phyloP scores from a whole-genome alignment of 2,329 filamentous ascomycete species.

The Leptographium flavum region DNA sequence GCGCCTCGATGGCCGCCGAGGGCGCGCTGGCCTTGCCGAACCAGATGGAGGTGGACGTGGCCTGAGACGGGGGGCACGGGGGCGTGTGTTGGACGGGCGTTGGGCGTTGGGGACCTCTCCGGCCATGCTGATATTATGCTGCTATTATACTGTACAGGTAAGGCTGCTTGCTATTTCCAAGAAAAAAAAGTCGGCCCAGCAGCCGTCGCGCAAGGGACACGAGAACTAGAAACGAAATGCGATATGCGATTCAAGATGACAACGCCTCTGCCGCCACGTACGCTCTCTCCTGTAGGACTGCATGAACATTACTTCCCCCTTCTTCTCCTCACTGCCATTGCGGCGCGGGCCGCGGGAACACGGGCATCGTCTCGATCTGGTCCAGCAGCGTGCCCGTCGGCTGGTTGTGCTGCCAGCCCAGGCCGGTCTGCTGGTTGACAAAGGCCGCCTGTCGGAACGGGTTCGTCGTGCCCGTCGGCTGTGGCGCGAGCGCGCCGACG shows the following conservation, averaged over 20 bases:
- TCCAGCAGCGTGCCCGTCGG: slow-evolving; percentile 73
- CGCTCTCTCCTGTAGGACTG: slow-evolving; percentile 2
- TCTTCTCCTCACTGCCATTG: slow-evolving; percentile 37
- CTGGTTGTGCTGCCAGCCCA: slow-evolving; percentile 74
- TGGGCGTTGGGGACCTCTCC: no score
- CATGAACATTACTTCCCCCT: no score
- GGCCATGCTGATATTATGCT: not conserved
- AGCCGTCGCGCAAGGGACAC: no score
- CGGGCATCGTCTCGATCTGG: slow-evolving; percentile 60
- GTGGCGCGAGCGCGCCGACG: slow-evolving; percentile 57
- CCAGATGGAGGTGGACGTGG: slow-evolving; percentile 36
- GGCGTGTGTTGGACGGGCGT: no score
- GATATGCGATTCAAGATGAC: no score
- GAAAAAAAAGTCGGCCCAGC: no score
- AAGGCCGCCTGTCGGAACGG: slow-evolving; percentile 88
- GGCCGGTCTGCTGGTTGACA: slow-evolving; percentile 74
- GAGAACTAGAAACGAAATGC: no score
- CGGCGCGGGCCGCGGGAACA: slow-evolving; percentile 70
- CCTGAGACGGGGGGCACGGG: slow-evolving; percentile 14
- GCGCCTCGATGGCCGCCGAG: slow-evolving; percentile 16
- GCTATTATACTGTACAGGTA: not conserved
- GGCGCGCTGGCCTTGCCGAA: slow-evolving; percentile 12
- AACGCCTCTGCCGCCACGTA: no score
- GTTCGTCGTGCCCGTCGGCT: slow-evolving; percentile 80
- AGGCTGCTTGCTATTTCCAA: no score